Evolutionary conservation across 2,329 filamentous ascomycete species (phyloP), one percentile per base, ranked within the genome.

Genomic region (Trichoderma koningiopsis): DNA sequence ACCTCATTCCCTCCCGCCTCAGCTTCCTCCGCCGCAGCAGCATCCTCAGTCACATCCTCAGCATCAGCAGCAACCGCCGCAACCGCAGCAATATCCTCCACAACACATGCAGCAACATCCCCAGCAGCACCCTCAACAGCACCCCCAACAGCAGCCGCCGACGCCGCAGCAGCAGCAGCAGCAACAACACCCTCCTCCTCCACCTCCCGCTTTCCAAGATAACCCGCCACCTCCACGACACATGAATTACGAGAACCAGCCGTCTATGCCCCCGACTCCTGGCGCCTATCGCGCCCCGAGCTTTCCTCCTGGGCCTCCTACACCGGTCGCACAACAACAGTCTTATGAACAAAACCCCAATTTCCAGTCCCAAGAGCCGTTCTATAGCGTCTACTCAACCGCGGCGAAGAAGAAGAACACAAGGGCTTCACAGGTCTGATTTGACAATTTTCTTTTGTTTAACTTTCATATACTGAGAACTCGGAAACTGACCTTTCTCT

Each of bases 381-480:
- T 81, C 68, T 79, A 81, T 70, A 78, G 76, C 31, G 76, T 86
- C 8, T 84, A 85, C 70, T 75, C 83, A 5, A 80, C 80, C 4
- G 80, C 82, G 5, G 74, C 76, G 19, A 73, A 77, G 5, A 88
- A 89, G 77, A 90, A 90, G 79, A 87, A 87, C n/a, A 88, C 88
- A 63, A 83, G 88, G 73, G 88, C 88, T 35, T 89, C 88, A 10
- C 88, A 90, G 84, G 87, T 89, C 79, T 58, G 69, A 40, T 16
- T 47, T 43, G 52, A 22, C 47, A 19, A 43, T 37, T 7, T 27
- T 19, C 2, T 19, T 11, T n/a, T 22, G 37, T 14, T 13, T 37
- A 49, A 11, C n/a, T 49, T 16, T 22, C 2, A 49, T 4, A 47
- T 47, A 19, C 16, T 5, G 40, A 19, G 57, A 63, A 24, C 8